These are phyloP conservation scores for Penicillium vulpinum DNA, from an alignment of 2,329 filamentous ascomycete genomes.

Conservation along the genomic window DNA sequence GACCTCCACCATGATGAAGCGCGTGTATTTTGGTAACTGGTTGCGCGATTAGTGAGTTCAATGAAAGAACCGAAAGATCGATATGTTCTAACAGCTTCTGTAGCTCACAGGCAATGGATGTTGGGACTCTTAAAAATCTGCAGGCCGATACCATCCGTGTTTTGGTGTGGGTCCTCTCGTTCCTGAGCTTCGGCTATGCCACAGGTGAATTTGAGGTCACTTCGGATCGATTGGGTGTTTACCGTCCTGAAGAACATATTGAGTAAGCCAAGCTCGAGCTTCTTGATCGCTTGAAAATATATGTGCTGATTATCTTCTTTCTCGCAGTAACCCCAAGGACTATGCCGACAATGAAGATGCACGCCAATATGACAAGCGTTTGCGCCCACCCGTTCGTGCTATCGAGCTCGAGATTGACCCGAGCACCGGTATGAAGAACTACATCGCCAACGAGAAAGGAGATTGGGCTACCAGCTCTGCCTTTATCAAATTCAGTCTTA, in stretches of 20 bases:
- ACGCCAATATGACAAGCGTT: conserved; percentile 69
- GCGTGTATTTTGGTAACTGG: conserved; percentile 86
- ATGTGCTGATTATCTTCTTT: conserved; percentile 41
- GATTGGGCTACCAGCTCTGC: conserved; percentile 87
- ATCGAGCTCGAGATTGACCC: conserved; percentile 72
- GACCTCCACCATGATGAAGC: conserved; percentile 74
- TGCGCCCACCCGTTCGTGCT: conserved; percentile 74
- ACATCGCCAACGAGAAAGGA: conserved; percentile 88
- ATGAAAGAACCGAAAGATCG: background rate
- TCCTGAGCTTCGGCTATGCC: conserved; percentile 81
- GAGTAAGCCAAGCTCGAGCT: conserved; percentile 36
- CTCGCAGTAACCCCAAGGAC: conserved; percentile 72
- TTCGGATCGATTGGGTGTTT: conserved; percentile 74
- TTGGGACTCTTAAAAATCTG: conserved; percentile 75
- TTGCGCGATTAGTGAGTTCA: conserved; percentile 69
- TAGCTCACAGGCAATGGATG: conserved; percentile 74
- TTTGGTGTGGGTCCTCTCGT: conserved; percentile 78
- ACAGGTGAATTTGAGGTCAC: conserved; percentile 84
- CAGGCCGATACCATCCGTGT: conserved; percentile 77
- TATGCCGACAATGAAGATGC: conserved; percentile 88
- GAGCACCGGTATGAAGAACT: conserved; percentile 96
- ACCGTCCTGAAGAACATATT: conserved; percentile 68
- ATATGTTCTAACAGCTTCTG: conserved; percentile 7
- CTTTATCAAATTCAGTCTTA: conserved; percentile 75
- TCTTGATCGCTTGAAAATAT: background rate